Conservation (phyloP, 2,329 filamentous ascomycete genomes). For the Fusarium continuum region DNA sequence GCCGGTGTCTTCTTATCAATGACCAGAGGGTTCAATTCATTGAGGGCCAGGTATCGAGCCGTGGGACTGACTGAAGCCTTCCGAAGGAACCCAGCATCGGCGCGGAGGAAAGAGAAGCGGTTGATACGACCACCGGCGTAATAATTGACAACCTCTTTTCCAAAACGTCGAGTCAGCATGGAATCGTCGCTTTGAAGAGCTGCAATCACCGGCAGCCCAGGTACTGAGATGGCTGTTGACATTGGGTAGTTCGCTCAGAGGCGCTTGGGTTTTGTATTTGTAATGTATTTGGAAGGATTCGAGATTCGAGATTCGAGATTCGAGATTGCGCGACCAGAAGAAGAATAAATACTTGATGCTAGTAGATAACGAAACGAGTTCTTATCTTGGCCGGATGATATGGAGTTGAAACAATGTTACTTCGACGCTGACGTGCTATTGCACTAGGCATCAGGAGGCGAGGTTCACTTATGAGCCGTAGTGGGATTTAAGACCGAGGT, state of each 20-base stretch:
- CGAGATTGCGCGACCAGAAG: neutral
- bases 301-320: neutral
- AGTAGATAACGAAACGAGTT: neutral
- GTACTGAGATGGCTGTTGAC: conserved; percentile 45
- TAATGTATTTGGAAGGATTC: conserved; percentile 10
- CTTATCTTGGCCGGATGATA: neutral
- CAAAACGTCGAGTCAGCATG: conserved; percentile 81
- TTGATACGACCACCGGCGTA: conserved; percentile 82
- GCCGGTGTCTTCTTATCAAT: conserved; percentile 66
- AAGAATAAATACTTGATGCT: neutral
- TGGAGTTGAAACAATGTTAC: neutral
- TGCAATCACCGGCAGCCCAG: conserved; percentile 56
- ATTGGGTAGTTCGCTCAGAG: conserved; percentile 22
- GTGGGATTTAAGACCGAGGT: conserved; percentile 27
- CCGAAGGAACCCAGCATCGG: conserved; percentile 74
- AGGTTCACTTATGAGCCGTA: conserved; percentile 7
- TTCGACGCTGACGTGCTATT: conserved; percentile 5
- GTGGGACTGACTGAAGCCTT: conserved; percentile 71
- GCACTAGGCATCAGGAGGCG: conserved; percentile 11
- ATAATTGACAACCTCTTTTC: conserved; percentile 84
- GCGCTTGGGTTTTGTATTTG: conserved; percentile 24
- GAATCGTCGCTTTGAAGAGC: conserved; percentile 61
- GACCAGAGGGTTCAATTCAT: conserved; percentile 79
- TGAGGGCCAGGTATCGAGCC: conserved; percentile 79
- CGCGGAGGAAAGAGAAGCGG: conserved; percentile 79